Conservation (phyloP, 495 filamentous ascomycete species). For the Neurospora sublineolata region DNA sequence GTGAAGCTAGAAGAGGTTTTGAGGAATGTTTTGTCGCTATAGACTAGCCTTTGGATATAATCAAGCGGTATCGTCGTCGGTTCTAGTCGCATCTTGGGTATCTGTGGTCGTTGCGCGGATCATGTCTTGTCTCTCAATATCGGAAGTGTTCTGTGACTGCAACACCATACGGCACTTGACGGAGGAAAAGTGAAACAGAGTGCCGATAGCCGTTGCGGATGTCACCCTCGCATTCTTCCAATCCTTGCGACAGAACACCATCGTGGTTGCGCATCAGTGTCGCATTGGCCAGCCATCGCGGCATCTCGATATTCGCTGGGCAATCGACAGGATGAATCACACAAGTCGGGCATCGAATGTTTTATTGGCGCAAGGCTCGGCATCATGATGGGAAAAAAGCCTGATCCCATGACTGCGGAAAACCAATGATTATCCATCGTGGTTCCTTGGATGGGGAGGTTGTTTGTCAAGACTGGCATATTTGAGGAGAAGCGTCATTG, state of each 20-base stretch:
- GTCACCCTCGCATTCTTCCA: background rate
- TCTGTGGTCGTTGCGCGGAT: background rate
- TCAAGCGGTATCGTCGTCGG: background rate
- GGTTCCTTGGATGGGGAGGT: background rate
- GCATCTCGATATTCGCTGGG: background rate
- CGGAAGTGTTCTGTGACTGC: background rate
- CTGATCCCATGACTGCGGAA: background rate
- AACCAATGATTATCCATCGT: background rate
- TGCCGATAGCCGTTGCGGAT: background rate
- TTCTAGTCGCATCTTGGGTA: background rate
- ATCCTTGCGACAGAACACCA: background rate
- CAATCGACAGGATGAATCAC: background rate
- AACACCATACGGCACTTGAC: background rate
- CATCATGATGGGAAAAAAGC: background rate
- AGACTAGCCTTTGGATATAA: background rate
- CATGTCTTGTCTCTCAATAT: background rate
- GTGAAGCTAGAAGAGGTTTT: slow-evolving; percentile 17
- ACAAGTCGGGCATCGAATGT: background rate
- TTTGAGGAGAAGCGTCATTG: background rate
- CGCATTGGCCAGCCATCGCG: background rate
- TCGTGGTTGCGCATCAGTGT: background rate
- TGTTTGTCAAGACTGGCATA: background rate
- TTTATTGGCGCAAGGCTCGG: background rate
- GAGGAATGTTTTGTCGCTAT: slow-evolving; percentile 9
- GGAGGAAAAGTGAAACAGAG: background rate